phyloP scores from a whole-genome alignment of 371 early-diverging fungal genomes.

The Mucor circinelloides region DNA sequence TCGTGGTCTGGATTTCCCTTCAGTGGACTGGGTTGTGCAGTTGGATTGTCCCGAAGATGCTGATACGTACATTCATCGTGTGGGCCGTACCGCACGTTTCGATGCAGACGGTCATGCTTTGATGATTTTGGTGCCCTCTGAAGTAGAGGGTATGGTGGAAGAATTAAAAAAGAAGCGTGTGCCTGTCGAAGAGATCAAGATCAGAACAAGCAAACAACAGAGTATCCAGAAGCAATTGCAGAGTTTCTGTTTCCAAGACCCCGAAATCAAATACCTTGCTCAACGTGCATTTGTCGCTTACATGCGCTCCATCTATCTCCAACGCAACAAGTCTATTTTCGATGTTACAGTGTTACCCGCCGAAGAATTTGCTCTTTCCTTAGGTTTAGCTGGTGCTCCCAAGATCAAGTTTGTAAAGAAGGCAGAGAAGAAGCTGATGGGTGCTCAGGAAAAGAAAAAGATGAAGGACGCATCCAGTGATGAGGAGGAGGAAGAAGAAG shows the following conservation, averaged over 20 bases:
- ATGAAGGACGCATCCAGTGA: constrained; percentile 29
- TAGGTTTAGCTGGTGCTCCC: constrained; percentile 95
- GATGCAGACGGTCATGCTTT: constrained; percentile 86
- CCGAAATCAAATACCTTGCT: constrained; percentile 94
- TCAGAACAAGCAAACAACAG: constrained; percentile 77
- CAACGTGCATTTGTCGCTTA: constrained; percentile 96
- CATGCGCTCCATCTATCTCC: constrained; percentile 88
- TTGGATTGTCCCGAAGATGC: constrained; percentile 97
- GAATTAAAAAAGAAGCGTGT: constrained; percentile 75
- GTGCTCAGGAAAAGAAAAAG: constrained; percentile 31
- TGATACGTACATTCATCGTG: constrained; percentile 97
- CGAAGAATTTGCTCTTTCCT: constrained; percentile 83
- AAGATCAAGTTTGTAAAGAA: constrained; percentile 86
- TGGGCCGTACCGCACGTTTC: constrained; percentile 97
- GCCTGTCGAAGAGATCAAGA: constrained; percentile 83
- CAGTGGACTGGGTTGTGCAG: constrained; percentile 98
- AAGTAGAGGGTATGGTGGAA: constrained; percentile 82
- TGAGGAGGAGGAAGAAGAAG: constrained; percentile 40
- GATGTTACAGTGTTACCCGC: constrained; percentile 83
- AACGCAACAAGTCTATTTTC: constrained; percentile 87
- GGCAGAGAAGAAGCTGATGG: constrained; percentile 35
- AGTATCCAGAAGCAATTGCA: constrained; percentile 82
- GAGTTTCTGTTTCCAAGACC: constrained; percentile 88
- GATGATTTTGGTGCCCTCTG: constrained; percentile 85
- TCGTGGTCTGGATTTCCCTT: constrained; percentile 98